Base-by-base conservation (phyloP, 1,284 basidiomycete species). In the Ganoderma multipileum region DNA sequence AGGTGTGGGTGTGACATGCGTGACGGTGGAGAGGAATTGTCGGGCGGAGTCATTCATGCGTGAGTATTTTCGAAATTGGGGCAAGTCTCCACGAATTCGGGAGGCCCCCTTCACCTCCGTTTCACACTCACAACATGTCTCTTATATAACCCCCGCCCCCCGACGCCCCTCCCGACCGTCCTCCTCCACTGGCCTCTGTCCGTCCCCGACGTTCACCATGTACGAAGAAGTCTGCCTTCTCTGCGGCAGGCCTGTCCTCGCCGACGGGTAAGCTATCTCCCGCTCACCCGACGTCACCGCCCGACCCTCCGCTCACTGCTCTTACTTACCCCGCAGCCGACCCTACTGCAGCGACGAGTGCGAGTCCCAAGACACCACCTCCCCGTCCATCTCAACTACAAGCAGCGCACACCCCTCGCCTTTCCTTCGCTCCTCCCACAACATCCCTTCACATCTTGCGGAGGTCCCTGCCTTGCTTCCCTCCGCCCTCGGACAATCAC, bases 321-420 rank as follows among this genome's bases (percentile, higher is more conserved):
- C 16, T 74, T 75, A 33, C 2, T 39, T 60, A 60, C 68, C 69
- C 76, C 68, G 69, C 79, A 92, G 91, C 71, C 86, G 84, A 69
- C 86, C 89, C 1, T 94, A 94, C 80, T 94, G 92, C 82, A 90
- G 88, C 78, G 87, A 89, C 76, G 86, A 87, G 72, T 94, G 92
- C 78, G 86, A 90, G 76, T 82, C 78, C 72, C 80, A 84, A 54
- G 92, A 94, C 80, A 80, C 86, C 62, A 84, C 86, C 16, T 91
- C 90, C 2, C 89, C 90, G 2, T 90, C 88, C 60, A 83, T 89
- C 44, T 91, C 90, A 33, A 88, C 88, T 3, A 84, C 89, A 6
- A 91, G 89, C 76, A 91, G 90, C 73, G 83, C 87, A 50, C 85
- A 89, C 71, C 87, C 90, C 18, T 93, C 92, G 16, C 91, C 92